These are phyloP conservation scores for Fusarium longipes DNA, from an alignment of 2,329 filamentous ascomycete species.

Conservation along the genomic window DNA sequence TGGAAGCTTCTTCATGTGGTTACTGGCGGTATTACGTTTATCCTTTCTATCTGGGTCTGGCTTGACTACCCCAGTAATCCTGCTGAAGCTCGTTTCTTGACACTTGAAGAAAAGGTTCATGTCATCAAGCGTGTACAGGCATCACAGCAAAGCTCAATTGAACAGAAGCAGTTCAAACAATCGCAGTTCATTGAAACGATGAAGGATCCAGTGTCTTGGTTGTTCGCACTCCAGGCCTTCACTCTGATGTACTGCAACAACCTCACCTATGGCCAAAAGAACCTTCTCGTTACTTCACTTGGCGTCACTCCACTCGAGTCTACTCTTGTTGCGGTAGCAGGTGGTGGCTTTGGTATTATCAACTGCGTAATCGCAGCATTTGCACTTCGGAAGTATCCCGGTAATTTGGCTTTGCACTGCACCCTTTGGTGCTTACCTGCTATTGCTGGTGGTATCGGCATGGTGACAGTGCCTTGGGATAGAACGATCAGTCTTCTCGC, in stretches of 20 bases:
- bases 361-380: constrained; percentile 50
- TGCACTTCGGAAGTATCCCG: constrained; percentile 48
- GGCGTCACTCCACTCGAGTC: constrained; percentile 53
- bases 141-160: constrained; percentile 52
- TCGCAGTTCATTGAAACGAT: constrained; percentile 47
- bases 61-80: constrained; percentile 55
- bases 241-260: constrained; percentile 54
- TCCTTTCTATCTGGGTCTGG: constrained; percentile 51
- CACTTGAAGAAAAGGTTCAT: constrained; percentile 55
- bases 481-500: constrained; percentile 41
- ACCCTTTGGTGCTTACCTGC: constrained; percentile 46
- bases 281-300: constrained; percentile 51
- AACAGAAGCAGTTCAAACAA: constrained; percentile 52
- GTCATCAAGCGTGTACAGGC: constrained; percentile 50
- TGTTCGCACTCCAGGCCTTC: constrained; percentile 49
- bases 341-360: constrained; percentile 50
- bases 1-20: constrained; percentile 56
- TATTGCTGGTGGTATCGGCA: constrained; percentile 44
- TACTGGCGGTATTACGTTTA: constrained; percentile 51
- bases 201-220: constrained; percentile 48
- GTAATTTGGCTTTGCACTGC: constrained; percentile 48
- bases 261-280: constrained; percentile 54
- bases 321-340: constrained; percentile 54
- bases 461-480: constrained; percentile 46
- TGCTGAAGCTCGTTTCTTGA: constrained; percentile 53